Conservation (phyloP, 2,329 filamentous ascomycete species). For the Didymella pomorum region DNA sequence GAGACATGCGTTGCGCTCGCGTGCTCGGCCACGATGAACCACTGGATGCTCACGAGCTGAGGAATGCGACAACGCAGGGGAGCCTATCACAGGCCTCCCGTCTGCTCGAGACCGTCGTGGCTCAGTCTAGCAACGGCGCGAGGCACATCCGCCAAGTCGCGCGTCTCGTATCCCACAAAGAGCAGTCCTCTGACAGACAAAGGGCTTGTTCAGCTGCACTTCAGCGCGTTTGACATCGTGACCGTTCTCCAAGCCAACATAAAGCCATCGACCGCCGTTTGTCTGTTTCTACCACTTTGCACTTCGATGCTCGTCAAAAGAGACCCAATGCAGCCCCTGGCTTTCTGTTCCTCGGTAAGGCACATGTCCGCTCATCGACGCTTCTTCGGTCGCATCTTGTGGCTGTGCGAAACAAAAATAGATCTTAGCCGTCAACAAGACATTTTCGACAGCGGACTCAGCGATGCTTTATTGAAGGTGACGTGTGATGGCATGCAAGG, state of each 20-base stretch:
- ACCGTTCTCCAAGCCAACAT: not conserved
- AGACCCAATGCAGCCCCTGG: conserved; percentile 13
- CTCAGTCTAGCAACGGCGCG: conserved; percentile 15
- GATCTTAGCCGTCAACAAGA: conserved; percentile 21
- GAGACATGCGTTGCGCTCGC: conserved; percentile 22
- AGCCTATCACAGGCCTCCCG: conserved; percentile 25
- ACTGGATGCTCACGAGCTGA: conserved; percentile 31
- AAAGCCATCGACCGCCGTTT: not conserved
- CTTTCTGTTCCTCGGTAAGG: conserved; percentile 5
- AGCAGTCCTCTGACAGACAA: conserved; percentile 1
- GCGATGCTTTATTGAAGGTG: conserved; percentile 14
- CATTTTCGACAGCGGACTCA: conserved; percentile 14
- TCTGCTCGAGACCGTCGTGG: conserved; percentile 25
- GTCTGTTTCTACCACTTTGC: not conserved
- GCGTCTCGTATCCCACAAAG: conserved; percentile 16
- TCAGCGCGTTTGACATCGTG: not conserved
- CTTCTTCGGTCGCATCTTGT: conserved; percentile 20
- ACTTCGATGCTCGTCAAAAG: not conserved
- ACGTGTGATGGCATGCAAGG: conserved; percentile 15
- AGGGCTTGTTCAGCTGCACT: conserved; percentile 13
- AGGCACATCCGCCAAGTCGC: conserved; percentile 15
- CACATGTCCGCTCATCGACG: conserved; percentile 16
- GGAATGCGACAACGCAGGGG: conserved; percentile 29
- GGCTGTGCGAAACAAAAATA: conserved; percentile 22
- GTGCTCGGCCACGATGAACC: conserved; percentile 27